Evolutionary conservation across 805 yeast species (phyloP).

Genomic region (Cyberlindnera euphorbiiphila): DNA sequence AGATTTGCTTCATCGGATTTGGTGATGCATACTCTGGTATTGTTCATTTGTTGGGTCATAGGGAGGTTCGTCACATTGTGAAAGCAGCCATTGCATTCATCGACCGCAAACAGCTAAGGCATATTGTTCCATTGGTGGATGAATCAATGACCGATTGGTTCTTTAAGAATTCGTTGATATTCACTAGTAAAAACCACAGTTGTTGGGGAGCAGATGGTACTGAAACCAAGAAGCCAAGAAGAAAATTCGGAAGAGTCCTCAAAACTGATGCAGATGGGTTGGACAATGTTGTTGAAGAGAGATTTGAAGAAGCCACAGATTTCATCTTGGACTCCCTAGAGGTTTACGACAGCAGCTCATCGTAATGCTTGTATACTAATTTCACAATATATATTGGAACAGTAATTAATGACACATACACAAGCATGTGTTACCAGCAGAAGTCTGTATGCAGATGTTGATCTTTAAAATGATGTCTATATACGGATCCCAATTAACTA

Average conservation of each 20-base stretch:
- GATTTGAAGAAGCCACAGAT: conserved; percentile 82
- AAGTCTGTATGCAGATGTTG: background rate
- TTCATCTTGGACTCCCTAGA: conserved; percentile 78
- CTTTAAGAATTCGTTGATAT: conserved; percentile 77
- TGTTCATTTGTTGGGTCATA: conserved; percentile 82
- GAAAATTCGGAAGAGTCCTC: conserved; percentile 86
- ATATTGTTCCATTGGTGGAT: conserved; percentile 82
- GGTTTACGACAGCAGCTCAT: conserved; percentile 47
- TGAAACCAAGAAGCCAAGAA: conserved; percentile 69
- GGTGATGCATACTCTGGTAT: conserved; percentile 89
- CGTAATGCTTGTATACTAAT: background rate
- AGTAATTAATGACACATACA: too few relatives aligned
- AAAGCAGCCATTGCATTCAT: conserved; percentile 69
- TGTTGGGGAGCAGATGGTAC: conserved; percentile 66
- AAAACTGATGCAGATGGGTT: conserved; percentile 69
- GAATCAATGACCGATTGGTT: conserved; percentile 92
- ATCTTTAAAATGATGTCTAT: too few relatives aligned
- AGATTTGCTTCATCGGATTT: conserved; percentile 76
- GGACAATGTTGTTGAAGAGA: conserved; percentile 71
- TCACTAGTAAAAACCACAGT: conserved; percentile 68
- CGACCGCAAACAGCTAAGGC: conserved; percentile 64
- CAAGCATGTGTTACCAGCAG: background rate
- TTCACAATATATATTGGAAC: too few relatives aligned
- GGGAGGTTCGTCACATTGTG: conserved; percentile 61
- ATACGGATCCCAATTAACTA: background rate